Base-by-base conservation (phyloP, 2,329 filamentous ascomycete species). In the Epichloe festucae region DNA sequence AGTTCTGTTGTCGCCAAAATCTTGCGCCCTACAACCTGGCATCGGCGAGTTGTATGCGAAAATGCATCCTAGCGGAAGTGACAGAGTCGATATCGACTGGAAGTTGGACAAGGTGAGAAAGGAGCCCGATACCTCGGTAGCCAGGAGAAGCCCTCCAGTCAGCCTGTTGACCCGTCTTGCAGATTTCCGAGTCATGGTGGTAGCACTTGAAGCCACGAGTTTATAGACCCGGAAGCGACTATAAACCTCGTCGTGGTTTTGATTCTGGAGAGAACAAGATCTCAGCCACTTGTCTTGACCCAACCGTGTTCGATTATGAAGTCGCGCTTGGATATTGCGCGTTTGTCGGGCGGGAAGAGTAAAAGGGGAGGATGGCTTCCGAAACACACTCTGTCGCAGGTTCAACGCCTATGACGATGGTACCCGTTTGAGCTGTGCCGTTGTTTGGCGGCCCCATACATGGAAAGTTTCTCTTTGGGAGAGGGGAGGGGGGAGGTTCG, bases 21-120 rank as follows among this genome's bases (percentile, higher is more conserved):
- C 72, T 51, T 51, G 31, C 3, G 57, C 36, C 4, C 49, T 52
- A 58, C 73, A 75, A 48, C 65, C 63, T n/a, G 51, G 42, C 27
- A 75, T 65, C 5, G 65, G 65, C 5, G 62, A 60, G 56, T 70
- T 69, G 60, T 75, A 75, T 36, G 68, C 70, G 39, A 66, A 57
- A 14, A 67, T 60, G 56, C 73, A 75, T 42, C 56, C 57, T 38
- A 68, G 51, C 0, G 70, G 65, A 10, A 70, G 60, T 4, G 63
- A 58, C n/a, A 63, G 54, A 11, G 66, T 61, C n/a, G 63, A 60
- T 51, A 75, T 64, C 42, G 65, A 60, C 51, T 73, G 64, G 51
- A 75, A 70, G 56, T 66, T 65, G 45, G 69, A 65, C 31, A 75
- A 63, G 4, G 58, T 60, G n/a, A 65, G 49, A 1, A 55, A 56